Conservation (phyloP, 2,329 filamentous ascomycete species). For the Penicillium sclerotiorum region DNA sequence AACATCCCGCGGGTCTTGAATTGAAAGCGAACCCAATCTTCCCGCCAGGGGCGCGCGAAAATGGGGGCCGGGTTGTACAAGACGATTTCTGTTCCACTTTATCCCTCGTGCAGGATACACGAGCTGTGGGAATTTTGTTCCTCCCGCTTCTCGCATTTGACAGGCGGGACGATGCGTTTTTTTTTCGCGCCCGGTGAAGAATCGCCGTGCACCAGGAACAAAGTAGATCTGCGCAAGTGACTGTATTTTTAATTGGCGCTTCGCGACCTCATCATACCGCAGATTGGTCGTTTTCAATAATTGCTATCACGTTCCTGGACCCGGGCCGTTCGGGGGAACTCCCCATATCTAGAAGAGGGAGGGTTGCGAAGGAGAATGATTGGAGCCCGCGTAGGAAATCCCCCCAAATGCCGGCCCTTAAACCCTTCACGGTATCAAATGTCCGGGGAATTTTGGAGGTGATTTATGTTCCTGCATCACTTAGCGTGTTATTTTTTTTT, state of each 20-base stretch:
- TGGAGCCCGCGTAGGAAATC: not conserved
- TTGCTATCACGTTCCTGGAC: too few species aligned
- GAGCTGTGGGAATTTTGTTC: too few species aligned
- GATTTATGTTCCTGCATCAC: slow-evolving; percentile 1
- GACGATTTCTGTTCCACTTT: too few species aligned
- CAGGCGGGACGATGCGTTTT: too few species aligned
- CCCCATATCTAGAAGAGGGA: not conserved
- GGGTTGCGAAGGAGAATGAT: not conserved
- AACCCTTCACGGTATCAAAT: slow-evolving; percentile 5
- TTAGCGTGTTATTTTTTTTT: not conserved
- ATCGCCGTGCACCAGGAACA: too few species aligned
- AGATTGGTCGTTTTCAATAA: too few species aligned
- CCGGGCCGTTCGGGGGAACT: not conserved
- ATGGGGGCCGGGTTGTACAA: not conserved
- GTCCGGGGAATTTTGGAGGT: slow-evolving; percentile 1
- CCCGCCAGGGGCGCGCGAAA: not conserved
- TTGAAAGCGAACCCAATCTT: not conserved
- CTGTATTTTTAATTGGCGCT: too few species aligned
- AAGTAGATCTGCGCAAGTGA: too few species aligned
- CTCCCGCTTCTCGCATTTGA: too few species aligned
- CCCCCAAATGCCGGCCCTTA: not conserved
- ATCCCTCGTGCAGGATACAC: slow-evolving; percentile 1
- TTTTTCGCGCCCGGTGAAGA: too few species aligned
- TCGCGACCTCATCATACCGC: too few species aligned
- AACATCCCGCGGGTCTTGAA: not conserved